These are phyloP conservation scores for Syncephalis plumigaleata DNA, from an alignment of 371 early-diverging fungal genomes.

Conservation along the genomic window DNA sequence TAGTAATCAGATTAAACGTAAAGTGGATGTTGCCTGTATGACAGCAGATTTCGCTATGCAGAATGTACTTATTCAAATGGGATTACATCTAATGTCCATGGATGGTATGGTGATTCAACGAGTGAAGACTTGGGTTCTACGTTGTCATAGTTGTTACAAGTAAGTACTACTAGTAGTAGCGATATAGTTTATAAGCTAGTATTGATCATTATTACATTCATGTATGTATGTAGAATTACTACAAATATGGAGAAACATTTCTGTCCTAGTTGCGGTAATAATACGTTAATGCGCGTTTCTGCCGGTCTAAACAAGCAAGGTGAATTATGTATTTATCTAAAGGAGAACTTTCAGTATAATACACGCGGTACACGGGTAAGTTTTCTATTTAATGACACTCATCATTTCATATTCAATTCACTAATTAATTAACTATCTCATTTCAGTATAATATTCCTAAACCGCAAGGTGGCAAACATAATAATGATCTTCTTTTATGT, in stretches of 20 bases:
- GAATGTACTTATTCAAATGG: slow-evolving; percentile 89
- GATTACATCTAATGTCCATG: slow-evolving; percentile 59
- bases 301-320: slow-evolving; percentile 67
- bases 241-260: slow-evolving; percentile 79
- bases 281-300: slow-evolving; percentile 72
- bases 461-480: slow-evolving; percentile 64
- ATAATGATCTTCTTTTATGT: slow-evolving; percentile 65
- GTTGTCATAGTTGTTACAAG: slow-evolving; percentile 91
- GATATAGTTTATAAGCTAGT: background rate
- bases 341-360: slow-evolving; percentile 80
- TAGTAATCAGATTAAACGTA: background rate
- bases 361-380: slow-evolving; percentile 69
- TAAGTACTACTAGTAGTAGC: slow-evolving; percentile 21
- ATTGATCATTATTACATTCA: slow-evolving; percentile 3
- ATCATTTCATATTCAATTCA: background rate
- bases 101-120: slow-evolving; percentile 67
- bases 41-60: slow-evolving; percentile 93
- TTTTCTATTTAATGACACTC: background rate
- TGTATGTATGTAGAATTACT: slow-evolving; percentile 61
- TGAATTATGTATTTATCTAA: slow-evolving; percentile 60
- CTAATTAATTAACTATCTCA: background rate
- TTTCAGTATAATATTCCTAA: slow-evolving; percentile 60
- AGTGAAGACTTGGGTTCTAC: slow-evolving; percentile 74
- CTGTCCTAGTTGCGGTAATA: slow-evolving; percentile 84
- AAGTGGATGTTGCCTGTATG: slow-evolving; percentile 69